Evolutionary conservation across 257 asterid genomes (phyloP).

Genomic region (Solanum appendiculatum): DNA sequence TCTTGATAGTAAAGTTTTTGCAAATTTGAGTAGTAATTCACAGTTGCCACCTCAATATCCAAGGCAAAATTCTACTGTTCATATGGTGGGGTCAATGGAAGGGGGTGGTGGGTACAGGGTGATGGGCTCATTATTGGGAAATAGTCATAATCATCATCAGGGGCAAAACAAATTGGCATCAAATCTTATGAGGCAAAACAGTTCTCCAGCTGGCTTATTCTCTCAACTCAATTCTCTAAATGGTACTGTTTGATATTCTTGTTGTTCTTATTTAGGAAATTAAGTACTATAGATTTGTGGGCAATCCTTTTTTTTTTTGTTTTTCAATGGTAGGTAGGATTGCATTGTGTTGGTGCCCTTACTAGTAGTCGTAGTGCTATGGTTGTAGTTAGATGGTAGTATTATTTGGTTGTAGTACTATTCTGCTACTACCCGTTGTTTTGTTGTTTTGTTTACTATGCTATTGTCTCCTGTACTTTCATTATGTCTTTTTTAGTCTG

Average conservation of each 20-base stretch:
- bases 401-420: background rate
- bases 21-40: slow-evolving; percentile 6
- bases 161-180: slow-evolving; percentile 50
- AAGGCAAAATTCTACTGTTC: slow-evolving; percentile 20
- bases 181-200: slow-evolving; percentile 51
- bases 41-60: slow-evolving; percentile 80
- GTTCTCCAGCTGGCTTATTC: slow-evolving; percentile 67
- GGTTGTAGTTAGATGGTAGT: background rate
- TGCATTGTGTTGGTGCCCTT: background rate
- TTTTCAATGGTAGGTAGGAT: background rate
- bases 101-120: slow-evolving; percentile 19
- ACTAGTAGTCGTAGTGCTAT: too few relatives aligned
- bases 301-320: background rate
- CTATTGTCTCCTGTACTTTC: background rate
- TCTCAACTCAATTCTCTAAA: slow-evolving; percentile 42
- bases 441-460: background rate
- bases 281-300: background rate
- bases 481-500: background rate
- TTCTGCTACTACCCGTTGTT: background rate
- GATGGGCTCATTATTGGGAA: slow-evolving; percentile 16
- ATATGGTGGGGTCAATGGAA: slow-evolving; percentile 2
- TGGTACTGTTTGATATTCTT: slow-evolving; percentile 26
- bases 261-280: background rate
- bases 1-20: background rate
- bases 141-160: slow-evolving; percentile 22